A percentile compares a stretch with the other conserved stretches of the same genome.
phyloP scores from a whole-genome alignment of 2,329 filamentous ascomycete genomes.

The Leptographium lundbergii region DNA sequence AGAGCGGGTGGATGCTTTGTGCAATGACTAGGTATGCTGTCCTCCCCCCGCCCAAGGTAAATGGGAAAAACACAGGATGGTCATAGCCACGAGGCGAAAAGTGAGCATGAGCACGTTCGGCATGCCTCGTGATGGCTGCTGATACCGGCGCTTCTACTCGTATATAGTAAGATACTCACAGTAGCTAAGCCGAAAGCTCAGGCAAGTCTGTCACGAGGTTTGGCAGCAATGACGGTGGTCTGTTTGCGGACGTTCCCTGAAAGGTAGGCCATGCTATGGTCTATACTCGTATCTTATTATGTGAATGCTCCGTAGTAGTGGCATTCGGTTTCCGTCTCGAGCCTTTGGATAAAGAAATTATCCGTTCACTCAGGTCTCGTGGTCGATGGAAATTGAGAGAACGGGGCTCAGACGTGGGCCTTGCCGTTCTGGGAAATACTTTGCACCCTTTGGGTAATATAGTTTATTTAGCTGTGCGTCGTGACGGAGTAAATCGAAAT shows the following conservation, averaged over 20 bases:
- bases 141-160: slow-evolving; percentile 2
- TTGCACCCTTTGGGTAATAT: too few species aligned
- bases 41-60: background rate
- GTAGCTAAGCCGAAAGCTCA: background rate
- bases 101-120: slow-evolving; percentile 1
- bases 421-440: background rate
- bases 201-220: too few species aligned
- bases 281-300: too few species aligned
- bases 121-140: slow-evolving; percentile 9
- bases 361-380: slow-evolving; percentile 1
- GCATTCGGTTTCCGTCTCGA: too few species aligned
- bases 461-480: too few species aligned
- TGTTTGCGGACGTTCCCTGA: too few species aligned
- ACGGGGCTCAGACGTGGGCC: background rate
- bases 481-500: too few species aligned
- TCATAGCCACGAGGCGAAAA: background rate
- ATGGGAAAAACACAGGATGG: background rate
- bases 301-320: too few species aligned
- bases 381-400: slow-evolving; percentile 1
- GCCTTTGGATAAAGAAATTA: background rate
- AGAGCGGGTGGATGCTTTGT: background rate
- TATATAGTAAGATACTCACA: too few species aligned
- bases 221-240: too few species aligned
- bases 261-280: too few species aligned
- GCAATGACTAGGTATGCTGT: too few species aligned